Evolutionary conservation across 148 eudicot genomes (phyloP).

Genomic region (Chenopodium berlandieri): DNA sequence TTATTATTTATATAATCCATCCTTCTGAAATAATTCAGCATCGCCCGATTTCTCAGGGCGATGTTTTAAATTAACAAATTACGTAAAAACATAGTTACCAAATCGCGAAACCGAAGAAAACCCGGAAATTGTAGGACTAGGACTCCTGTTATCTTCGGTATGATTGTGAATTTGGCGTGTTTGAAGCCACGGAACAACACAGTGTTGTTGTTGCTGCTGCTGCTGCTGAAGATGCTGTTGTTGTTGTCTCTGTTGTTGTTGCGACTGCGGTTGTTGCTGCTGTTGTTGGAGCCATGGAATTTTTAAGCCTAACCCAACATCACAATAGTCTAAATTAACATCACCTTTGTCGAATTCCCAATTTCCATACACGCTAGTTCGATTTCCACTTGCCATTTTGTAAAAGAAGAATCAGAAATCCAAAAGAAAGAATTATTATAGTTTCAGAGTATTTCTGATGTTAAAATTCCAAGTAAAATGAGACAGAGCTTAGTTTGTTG

Average conservation of each 20-base stretch:
- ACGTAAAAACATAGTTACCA: background rate
- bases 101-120: background rate
- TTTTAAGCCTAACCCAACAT: constrained; percentile 61
- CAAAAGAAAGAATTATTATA: background rate
- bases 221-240: background rate
- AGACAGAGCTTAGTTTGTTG: background rate
- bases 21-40: no score
- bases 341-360: constrained; percentile 28
- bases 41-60: no score
- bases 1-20: no score
- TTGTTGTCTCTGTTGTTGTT: background rate
- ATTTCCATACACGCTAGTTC: constrained; percentile 17
- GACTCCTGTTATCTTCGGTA: background rate
- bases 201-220: background rate
- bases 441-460: no score
- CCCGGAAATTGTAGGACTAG: background rate
- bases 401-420: background rate
- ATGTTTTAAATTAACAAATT: no score
- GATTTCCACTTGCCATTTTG: constrained; percentile 39
- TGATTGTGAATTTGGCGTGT: background rate
- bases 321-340: constrained; percentile 19
- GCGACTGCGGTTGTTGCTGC: background rate
- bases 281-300: constrained; percentile 29
- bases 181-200: constrained; percentile 5
- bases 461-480: no score